Evolutionary conservation across 2,329 filamentous ascomycete species (phyloP).

Genomic region (Neophaeococcomyces aloes): DNA sequence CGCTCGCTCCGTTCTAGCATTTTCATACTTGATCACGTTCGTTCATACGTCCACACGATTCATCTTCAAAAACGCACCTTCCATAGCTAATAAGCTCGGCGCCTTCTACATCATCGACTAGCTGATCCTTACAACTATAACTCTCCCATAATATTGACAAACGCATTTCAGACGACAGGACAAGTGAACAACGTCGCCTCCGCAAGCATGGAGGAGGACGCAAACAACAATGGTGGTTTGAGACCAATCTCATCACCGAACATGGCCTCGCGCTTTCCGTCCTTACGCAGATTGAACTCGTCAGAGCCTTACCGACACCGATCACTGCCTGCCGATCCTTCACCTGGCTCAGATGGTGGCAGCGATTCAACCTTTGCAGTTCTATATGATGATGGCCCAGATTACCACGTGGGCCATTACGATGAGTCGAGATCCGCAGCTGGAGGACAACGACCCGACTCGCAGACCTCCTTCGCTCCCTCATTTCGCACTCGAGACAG

Average conservation of each 20-base stretch:
- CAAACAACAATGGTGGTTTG: slow-evolving; percentile 15
- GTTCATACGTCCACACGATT: slow-evolving; percentile 3
- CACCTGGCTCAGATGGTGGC: slow-evolving; percentile 19
- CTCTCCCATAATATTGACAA: slow-evolving; percentile 8
- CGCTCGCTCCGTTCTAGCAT: slow-evolving; percentile 10
- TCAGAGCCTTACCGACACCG: slow-evolving; percentile 21
- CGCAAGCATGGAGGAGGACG: slow-evolving; percentile 15
- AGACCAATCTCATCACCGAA: slow-evolving; percentile 19
- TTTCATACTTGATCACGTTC: slow-evolving; percentile 8
- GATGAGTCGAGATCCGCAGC: slow-evolving; percentile 18
- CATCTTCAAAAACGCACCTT: background rate
- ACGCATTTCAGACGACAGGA: slow-evolving; percentile 1
- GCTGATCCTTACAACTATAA: slow-evolving; percentile 2
- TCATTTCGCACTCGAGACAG: slow-evolving; percentile 22
- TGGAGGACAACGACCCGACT: slow-evolving; percentile 16
- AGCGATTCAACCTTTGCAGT: slow-evolving; percentile 23
- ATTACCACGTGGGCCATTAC: slow-evolving; percentile 22
- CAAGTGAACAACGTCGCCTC: slow-evolving; percentile 3
- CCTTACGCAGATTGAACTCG: slow-evolving; percentile 19
- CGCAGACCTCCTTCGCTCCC: slow-evolving; percentile 20
- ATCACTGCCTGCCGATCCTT: slow-evolving; percentile 19
- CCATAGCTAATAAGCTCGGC: slow-evolving; percentile 2
- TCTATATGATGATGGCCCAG: slow-evolving; percentile 22
- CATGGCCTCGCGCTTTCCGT: slow-evolving; percentile 22
- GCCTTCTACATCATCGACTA: background rate